Base-by-base conservation (phyloP, 306 rosid species). In the Prunus salicina region DNA sequence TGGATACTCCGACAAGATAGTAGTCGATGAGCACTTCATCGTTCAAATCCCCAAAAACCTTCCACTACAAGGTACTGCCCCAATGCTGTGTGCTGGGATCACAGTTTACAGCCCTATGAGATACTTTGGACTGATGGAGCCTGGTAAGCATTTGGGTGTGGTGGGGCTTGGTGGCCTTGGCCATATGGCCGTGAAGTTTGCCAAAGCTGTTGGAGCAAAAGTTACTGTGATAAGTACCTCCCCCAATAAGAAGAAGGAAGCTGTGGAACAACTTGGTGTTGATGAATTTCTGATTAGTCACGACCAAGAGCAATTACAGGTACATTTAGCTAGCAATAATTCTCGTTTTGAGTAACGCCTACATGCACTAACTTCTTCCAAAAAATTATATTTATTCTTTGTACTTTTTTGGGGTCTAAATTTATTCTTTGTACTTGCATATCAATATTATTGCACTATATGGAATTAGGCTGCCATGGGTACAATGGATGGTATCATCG, bases 401-500 rank as follows among this genome's bases (percentile, higher is more conserved):
- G 41, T 34, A 34, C 38, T 34, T 34, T 34, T 34, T 34, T 34
- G 1, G 8, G 41, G 8, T 32, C 34, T 4, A 34, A 34, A 34
- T 34, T 34, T 34, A 34, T 5, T 34, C 41, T 34, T 6, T 38
- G 22, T 55, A 55, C 61, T 19, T 55, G 2, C 60, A 18, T 53
- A 2, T n/a, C 3, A 18, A 55, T 55, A 38, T 38, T 55, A 38
- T 38, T 6, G 8, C 43, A 38, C 43, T 55, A 3, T 2, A 57
- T 60, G 65, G 13, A 60, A 60, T 19, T 60, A 81, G 90, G 82
- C 74, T 69, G 84, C 72, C 7, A 30, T 14, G 57, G 78, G 63
- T 22, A 82, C 81, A 1, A 18, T 80, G 79, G 89, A 82, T 19
- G 86, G 89, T 27, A 76, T 79, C 45, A 79, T 82, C 1, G 87